Evolutionary conservation across 2,329 filamentous ascomycete species (phyloP).

Genomic region (Rhynchosporium graminicola): DNA sequence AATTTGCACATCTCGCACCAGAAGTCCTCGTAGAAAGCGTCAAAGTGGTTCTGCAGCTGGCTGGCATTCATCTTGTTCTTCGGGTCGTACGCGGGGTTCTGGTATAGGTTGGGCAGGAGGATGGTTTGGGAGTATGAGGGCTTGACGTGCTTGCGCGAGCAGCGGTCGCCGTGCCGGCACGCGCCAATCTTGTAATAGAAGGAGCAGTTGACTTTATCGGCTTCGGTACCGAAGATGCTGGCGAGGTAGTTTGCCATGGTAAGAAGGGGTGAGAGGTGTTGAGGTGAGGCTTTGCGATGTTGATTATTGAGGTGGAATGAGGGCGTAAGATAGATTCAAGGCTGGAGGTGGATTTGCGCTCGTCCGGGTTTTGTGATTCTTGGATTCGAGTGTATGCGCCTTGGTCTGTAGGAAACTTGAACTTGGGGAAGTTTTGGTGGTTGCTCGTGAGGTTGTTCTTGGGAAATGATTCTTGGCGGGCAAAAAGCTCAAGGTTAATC

Average conservation of each 20-base stretch:
- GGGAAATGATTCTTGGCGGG: constrained; percentile 9
- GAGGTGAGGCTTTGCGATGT: constrained; percentile 4
- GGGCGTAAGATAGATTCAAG: constrained; percentile 1
- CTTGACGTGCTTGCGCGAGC: constrained; percentile 98
- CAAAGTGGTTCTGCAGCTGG: constrained; percentile 98
- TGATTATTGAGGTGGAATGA: too few species aligned
- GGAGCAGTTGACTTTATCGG: constrained; percentile 99
- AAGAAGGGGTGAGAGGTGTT: background rate
- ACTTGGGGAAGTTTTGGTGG: background rate
- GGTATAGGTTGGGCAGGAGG: constrained; percentile 97
- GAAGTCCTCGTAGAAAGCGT: constrained; percentile 99
- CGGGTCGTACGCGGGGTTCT: constrained; percentile 95
- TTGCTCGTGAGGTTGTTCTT: constrained; percentile 12
- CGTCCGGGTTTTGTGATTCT: background rate
- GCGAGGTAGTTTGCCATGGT: constrained; percentile 96
- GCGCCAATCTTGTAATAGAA: constrained; percentile 99
- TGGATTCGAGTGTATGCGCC: background rate
- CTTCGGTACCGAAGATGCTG: constrained; percentile 98
- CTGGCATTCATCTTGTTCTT: constrained; percentile 96
- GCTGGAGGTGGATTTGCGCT: background rate
- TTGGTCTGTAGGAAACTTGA: background rate
- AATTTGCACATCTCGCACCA: constrained; percentile 99
- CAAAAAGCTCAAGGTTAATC: constrained; percentile 23
- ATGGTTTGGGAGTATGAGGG: constrained; percentile 97
- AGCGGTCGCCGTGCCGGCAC: constrained; percentile 96